A percentile compares a stretch with the other conserved stretches of the same genome.
Evolutionary conservation across 768 basidiomycete species (phyloP).

Genomic region (Phaffia australis): DNA sequence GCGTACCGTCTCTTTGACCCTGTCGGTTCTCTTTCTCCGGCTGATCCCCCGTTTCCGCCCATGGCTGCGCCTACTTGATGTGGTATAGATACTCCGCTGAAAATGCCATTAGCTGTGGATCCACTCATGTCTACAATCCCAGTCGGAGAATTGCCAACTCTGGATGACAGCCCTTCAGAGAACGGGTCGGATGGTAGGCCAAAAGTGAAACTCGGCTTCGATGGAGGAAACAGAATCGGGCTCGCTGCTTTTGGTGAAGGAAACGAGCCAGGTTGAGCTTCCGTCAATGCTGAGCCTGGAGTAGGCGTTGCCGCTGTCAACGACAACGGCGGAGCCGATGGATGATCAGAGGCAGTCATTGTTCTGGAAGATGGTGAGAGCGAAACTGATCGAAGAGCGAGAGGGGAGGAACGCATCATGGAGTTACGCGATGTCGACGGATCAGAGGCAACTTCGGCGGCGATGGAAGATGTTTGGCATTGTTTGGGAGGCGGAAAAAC

Average conservation of each 20-base stretch:
- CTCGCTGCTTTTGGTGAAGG: neutral
- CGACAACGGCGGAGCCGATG: neutral
- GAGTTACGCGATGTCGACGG: neutral
- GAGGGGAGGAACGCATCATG: neutral
- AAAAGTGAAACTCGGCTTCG: neutral
- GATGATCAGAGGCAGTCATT: neutral
- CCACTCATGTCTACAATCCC: too few relatives aligned
- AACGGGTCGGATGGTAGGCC: neutral
- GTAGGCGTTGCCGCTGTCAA: neutral
- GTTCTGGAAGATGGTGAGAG: neutral
- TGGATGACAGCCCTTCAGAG: neutral
- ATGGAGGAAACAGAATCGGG: neutral
- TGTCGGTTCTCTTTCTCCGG: constrained; percentile 1
- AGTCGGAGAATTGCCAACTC: too few relatives aligned
- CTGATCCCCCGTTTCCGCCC: neutral
- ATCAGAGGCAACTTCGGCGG: constrained; percentile 1
- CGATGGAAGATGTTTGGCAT: neutral
- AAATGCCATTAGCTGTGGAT: too few relatives aligned
- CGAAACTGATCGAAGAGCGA: neutral
- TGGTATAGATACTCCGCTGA: too few relatives aligned
- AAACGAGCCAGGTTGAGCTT: neutral
- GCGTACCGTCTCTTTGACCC: constrained; percentile 15
- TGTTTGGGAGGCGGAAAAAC: neutral
- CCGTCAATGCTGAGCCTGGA: neutral
- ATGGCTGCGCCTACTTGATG: constrained; percentile 1